Evolutionary conservation across 2,329 filamentous ascomycete genomes (phyloP).

Genomic region (Nemania sp.): DNA sequence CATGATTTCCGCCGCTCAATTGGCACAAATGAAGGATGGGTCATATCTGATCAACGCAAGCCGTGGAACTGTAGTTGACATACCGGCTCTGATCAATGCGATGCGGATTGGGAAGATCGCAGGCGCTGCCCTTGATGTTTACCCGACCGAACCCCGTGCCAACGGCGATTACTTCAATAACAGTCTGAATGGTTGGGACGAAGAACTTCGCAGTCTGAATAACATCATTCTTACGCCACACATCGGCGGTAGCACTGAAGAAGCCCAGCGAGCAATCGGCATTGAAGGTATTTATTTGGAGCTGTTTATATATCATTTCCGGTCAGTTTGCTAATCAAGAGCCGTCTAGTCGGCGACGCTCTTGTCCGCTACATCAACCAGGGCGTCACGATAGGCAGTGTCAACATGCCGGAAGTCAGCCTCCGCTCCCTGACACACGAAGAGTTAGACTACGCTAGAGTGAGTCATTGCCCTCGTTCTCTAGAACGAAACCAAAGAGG

Average conservation of each 20-base stretch:
- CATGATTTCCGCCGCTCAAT: conserved; percentile 80
- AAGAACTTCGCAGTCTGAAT: conserved; percentile 81
- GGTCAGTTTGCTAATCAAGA: conserved; percentile 20
- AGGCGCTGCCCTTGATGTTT: conserved; percentile 95
- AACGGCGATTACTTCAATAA: conserved; percentile 96
- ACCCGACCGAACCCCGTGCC: conserved; percentile 87
- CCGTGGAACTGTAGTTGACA: conserved; percentile 91
- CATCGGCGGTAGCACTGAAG: conserved; percentile 96
- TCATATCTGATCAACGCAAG: conserved; percentile 96
- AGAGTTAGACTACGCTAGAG: conserved; percentile 85
- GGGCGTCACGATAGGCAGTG: conserved; percentile 85
- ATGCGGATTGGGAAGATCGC: conserved; percentile 86
- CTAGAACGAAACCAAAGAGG: background rate
- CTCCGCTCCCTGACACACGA: conserved; percentile 89
- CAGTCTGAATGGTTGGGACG: conserved; percentile 79
- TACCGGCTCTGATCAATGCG: conserved; percentile 85
- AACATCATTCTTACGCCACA: conserved; percentile 97
- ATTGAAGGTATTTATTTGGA: conserved; percentile 67
- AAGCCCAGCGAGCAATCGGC: conserved; percentile 94
- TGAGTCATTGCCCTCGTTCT: conserved; percentile 42
- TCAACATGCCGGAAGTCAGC: conserved; percentile 95
- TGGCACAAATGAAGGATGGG: conserved; percentile 89
- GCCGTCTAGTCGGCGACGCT: conserved; percentile 70
- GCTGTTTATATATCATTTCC: background rate
- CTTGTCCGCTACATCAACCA: conserved; percentile 95